Conservation (phyloP, 495 filamentous ascomycete species). For the Delitschia confertaspora region DNA sequence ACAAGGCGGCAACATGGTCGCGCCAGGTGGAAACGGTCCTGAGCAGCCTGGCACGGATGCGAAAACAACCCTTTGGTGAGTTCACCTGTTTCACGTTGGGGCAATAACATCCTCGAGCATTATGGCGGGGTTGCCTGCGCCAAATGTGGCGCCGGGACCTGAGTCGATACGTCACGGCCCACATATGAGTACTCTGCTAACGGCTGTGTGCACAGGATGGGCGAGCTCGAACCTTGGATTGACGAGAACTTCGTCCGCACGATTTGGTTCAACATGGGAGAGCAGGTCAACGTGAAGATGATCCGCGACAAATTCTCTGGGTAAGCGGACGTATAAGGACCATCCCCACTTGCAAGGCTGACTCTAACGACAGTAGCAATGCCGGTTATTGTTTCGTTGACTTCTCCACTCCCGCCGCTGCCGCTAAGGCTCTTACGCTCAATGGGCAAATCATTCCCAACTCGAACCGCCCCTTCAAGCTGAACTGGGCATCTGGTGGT, state of each 20-base stretch:
- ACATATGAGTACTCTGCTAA: conserved; percentile 11
- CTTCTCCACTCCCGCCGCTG: conserved; percentile 74
- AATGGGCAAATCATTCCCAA: conserved; percentile 92
- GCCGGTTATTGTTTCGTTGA: conserved; percentile 99
- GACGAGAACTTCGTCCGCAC: conserved; percentile 97
- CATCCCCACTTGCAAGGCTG: conserved; percentile 30
- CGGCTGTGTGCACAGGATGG: conserved; percentile 61
- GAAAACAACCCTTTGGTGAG: conserved; percentile 80
- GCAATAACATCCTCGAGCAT: conserved; percentile 3
- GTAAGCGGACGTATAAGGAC: conserved; percentile 48
- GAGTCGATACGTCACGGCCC: too few species aligned
- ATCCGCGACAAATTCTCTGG: conserved; percentile 99
- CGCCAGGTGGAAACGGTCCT: conserved; percentile 43
- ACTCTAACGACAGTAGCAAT: conserved; percentile 64
- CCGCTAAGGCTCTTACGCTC: conserved; percentile 77
- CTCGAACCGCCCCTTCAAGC: conserved; percentile 90
- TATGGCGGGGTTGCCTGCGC: too few species aligned
- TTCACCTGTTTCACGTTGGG: conserved; percentile 10
- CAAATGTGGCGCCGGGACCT: too few species aligned
- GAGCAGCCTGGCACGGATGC: conserved; percentile 52
- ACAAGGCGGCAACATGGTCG: conserved; percentile 44
- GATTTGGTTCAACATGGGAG: conserved; percentile 81
- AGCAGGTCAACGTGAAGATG: conserved; percentile 98
- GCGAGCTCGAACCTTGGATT: conserved; percentile 98
- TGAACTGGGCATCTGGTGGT: conserved; percentile 98